phyloP scores from a whole-genome alignment of 73 alveolate species.

The Blepharisma japonicum region DNA sequence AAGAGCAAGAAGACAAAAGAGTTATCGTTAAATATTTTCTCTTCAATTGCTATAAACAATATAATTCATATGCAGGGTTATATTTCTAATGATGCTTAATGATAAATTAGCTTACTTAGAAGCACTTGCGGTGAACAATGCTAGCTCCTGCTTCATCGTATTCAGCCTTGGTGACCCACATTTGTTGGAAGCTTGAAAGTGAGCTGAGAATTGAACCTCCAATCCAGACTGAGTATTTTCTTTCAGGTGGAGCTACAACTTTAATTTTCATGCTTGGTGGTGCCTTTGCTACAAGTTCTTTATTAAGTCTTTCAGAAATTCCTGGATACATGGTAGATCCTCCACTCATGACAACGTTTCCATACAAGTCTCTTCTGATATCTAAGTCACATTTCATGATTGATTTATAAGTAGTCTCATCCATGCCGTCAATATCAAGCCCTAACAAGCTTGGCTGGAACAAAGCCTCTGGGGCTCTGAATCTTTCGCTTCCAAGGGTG shows the following conservation, averaged over 20 bases:
- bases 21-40: constrained; percentile 55
- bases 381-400: constrained; percentile 70
- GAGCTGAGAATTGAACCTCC: constrained; percentile 77
- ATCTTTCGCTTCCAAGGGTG: constrained; percentile 51
- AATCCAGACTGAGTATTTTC: constrained; percentile 70
- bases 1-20: constrained; percentile 85
- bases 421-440: constrained; percentile 49
- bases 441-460: constrained; percentile 56
- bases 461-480: constrained; percentile 57
- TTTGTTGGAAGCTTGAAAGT: constrained; percentile 71
- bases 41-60: too few species aligned
- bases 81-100: too few species aligned
- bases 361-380: constrained; percentile 63
- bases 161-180: constrained; percentile 97
- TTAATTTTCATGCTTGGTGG: constrained; percentile 50
- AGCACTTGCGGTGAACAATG: constrained; percentile 95
- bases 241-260: constrained; percentile 73
- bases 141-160: constrained; percentile 95
- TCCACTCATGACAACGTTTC: constrained; percentile 80
- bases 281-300: constrained; percentile 52
- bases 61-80: too few species aligned
- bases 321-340: constrained; percentile 79
- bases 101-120: constrained; percentile 32
- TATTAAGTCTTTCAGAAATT: constrained; percentile 66
- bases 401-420: constrained; percentile 52